Base-by-base conservation (phyloP, 106 monocot species). In the Iris macrosiphon region DNA sequence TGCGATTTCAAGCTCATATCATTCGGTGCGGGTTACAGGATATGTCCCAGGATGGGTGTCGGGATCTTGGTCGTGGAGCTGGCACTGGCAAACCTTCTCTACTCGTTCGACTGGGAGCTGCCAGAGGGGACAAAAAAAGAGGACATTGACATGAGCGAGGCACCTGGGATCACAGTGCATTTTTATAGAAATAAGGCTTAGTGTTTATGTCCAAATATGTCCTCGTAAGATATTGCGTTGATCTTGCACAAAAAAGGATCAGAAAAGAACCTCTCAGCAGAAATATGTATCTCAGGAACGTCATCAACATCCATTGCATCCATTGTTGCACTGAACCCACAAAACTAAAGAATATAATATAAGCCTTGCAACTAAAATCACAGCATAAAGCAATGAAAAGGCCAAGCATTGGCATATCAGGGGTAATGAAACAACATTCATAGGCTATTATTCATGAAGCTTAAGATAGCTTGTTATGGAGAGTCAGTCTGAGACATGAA, bases 291-390 rank as follows among this genome's bases (percentile, higher is more conserved):
- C 3, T 49, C 55, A 61, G 63, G 55, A 4, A 27, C 40, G 16
- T 51, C 74, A 68, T 98, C 90, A 29, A 87, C 75, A 40, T 98
- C 98, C 91, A 98, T 87, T 30, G 86, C 51, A 37, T 86, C 86
- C 0, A 29, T 26, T 28, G 34, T 60, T 14, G 39, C 64, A 31
- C 77, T 87, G 42, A n/a, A n/a, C n/a, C n/a, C n/a, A n/a, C n/a
- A n/a, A n/a, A n/a, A n/a, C n/a, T n/a, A n/a, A n/a, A n/a, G n/a
- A n/a, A n/a, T n/a, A n/a, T n/a, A n/a, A n/a, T n/a, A n/a, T n/a
- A n/a, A n/a, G n/a, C n/a, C n/a, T n/a, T n/a, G n/a, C n/a, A n/a
- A n/a, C n/a, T n/a, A n/a, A n/a, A n/a, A n/a, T n/a, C n/a, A n/a
- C n/a, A n/a, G n/a, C n/a, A n/a, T n/a, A n/a, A n/a, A n/a, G n/a